Evolutionary conservation across 257 asterid species (phyloP).

Genomic region (Fraxinus cuspidata): DNA sequence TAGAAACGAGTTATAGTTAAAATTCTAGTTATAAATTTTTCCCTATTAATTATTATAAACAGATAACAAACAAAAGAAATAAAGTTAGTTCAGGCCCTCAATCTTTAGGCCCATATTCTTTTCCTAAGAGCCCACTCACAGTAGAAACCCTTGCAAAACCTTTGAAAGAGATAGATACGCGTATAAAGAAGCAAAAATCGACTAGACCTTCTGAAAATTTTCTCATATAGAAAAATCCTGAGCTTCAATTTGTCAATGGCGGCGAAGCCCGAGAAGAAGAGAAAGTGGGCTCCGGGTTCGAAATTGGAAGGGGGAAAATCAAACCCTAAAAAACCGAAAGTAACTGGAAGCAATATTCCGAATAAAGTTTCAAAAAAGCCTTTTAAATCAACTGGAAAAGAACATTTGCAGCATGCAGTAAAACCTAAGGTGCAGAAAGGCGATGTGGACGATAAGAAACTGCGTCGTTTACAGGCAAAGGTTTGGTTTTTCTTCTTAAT

Average conservation of each 20-base stretch:
- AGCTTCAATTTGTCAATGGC: conserved; percentile 54
- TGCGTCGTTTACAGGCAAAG: conserved; percentile 69
- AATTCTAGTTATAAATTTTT: too few relatives aligned
- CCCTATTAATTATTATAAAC: too few relatives aligned
- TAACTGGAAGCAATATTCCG: conserved; percentile 34
- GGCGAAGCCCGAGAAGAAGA: conserved; percentile 64
- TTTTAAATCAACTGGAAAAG: conserved; percentile 33
- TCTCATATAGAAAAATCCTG: conserved; percentile 15
- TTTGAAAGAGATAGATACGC: neutral
- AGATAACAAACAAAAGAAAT: too few relatives aligned
- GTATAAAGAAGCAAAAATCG: neutral
- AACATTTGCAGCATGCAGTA: conserved; percentile 21
- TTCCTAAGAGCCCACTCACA: neutral
- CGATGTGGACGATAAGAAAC: conserved; percentile 46
- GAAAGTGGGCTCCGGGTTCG: conserved; percentile 46
- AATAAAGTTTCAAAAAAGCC: conserved; percentile 40
- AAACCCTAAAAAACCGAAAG: conserved; percentile 43
- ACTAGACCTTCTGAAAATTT: neutral
- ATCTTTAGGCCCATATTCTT: neutral
- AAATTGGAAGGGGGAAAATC: conserved; percentile 36
- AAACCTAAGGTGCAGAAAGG: conserved; percentile 38
- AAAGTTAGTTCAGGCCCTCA: neutral
- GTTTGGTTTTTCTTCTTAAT: conserved; percentile 32
- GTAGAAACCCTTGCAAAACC: conserved; percentile 13
- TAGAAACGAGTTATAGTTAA: too few relatives aligned